Base-by-base conservation (phyloP, 176 grass and related monocot genomes). In the Cenchrus americanus region DNA sequence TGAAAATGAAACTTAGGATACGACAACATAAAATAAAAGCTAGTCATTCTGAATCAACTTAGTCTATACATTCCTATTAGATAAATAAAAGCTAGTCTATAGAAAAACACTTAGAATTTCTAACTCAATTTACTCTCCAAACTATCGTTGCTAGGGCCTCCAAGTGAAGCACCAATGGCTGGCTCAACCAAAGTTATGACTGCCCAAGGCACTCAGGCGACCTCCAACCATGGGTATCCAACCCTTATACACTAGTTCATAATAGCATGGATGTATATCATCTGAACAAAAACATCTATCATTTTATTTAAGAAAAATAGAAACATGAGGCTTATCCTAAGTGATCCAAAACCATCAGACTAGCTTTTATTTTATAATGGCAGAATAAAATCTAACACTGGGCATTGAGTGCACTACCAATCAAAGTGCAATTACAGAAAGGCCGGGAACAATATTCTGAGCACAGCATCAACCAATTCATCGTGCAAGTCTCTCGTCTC, bases 361-460 rank as follows among this genome's bases (percentile, higher is more conserved):
- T 67, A 10, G 27, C 48, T 42, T 21, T 4, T 53, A 41, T 23
- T 52, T 67, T 41, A 41, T 48, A 24, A 68, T 67, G 3, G 32
- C n/a, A 76, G 76, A 71, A 40, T 10, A 1, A 32, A 80, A 92
- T 14, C 37, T 42, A 75, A 51, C 32, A 22, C 40, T 32, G n/a
- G 17, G 30, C 43, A 54, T 51, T 60, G 71, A 63, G 26, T 57
- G 47, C 19, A 42, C 7, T 80, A 19, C 13, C 21, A 41, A 8
- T 75, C 30, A 17, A 32, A 63, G 5, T 43, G 47, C 32, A 22
- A 37, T 22, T 4, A 49, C 62, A 27, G 37, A 61, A 76, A 51
- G 41, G 21, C 51, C 19, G 19, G 14, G 34, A 22, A 46, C 37
- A 46, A 4, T 17, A 62, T 10, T 62, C 13, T 11, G 63, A 59